Conservation (phyloP, 441 rosid species). For the Aquilaria agallochum region DNA sequence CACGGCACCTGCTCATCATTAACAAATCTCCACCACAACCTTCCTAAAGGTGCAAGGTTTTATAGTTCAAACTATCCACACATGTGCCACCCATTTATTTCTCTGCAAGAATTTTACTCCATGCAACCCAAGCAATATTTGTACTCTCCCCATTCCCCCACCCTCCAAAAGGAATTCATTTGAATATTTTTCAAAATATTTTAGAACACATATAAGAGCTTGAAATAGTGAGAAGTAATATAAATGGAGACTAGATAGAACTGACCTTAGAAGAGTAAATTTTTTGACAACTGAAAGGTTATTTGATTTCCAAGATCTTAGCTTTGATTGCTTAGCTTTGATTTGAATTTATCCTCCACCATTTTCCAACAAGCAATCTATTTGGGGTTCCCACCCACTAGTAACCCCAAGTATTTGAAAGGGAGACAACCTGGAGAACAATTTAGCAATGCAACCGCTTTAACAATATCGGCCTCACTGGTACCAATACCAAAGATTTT, state of each 20-base stretch:
- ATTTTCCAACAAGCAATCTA: too few relatives aligned
- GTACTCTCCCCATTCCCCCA: too few relatives aligned
- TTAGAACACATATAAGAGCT: not conserved
- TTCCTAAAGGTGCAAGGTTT: not conserved
- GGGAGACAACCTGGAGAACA: not conserved
- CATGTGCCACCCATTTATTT: not conserved
- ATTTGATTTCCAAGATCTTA: not conserved
- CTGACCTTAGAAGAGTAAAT: not conserved
- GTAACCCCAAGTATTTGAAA: too few relatives aligned
- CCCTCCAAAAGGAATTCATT: not conserved
- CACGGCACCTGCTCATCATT: not conserved
- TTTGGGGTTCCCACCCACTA: too few relatives aligned
- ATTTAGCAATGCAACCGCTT: not conserved
- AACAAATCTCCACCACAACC: not conserved
- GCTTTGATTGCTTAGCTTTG: not conserved
- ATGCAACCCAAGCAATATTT: not conserved
- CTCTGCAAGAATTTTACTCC: not conserved
- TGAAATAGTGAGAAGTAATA: not conserved
- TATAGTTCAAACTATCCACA: not conserved
- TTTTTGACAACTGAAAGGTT: not conserved
- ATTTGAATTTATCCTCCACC: not conserved
- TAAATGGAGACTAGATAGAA: not conserved
- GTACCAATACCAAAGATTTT: not conserved
- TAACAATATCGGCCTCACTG: not conserved
- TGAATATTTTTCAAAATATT: not conserved